phyloP scores from a whole-genome alignment of 2,329 filamentous ascomycete genomes.

The Colletotrichum navitas region DNA sequence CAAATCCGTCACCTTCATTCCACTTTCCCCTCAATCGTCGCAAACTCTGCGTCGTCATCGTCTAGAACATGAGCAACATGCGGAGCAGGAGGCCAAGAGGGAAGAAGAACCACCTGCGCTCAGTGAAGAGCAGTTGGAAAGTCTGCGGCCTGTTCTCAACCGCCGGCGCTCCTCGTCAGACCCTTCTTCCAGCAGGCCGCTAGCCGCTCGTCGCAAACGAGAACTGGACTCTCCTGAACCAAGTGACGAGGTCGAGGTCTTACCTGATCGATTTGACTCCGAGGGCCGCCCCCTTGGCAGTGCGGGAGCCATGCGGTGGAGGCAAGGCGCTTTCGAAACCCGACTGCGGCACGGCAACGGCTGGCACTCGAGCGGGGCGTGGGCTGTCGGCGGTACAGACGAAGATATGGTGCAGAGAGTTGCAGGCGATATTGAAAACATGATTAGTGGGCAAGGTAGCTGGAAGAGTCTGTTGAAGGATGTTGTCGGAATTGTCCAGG shows the following conservation, averaged over 20 bases:
- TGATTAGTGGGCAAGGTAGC: constrained; percentile 49
- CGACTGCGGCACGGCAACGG: constrained; percentile 50
- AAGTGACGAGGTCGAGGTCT: constrained; percentile 56
- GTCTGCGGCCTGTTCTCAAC: constrained; percentile 38
- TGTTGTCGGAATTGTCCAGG: constrained; percentile 46
- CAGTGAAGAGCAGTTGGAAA: constrained; percentile 40
- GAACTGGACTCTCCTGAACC: constrained; percentile 45
- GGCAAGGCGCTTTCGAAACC: constrained; percentile 59
- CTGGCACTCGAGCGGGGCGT: constrained; percentile 56
- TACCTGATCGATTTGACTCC: constrained; percentile 63
- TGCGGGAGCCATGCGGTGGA: constrained; percentile 46
- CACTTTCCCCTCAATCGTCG: constrained; percentile 63
- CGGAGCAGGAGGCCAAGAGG: constrained; percentile 40
- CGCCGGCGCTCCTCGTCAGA: constrained; percentile 51
- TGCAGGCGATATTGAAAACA: constrained; percentile 52
- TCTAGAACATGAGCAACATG: constrained; percentile 50
- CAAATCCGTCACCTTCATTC: constrained; percentile 62
- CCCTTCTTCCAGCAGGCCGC: constrained; percentile 50
- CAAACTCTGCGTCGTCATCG: constrained; percentile 59
- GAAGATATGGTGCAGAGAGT: constrained; percentile 55
- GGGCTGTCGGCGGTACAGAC: constrained; percentile 61
- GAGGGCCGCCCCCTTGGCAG: constrained; percentile 57
- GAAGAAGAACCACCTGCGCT: constrained; percentile 34
- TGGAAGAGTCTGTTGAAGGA: constrained; percentile 51
- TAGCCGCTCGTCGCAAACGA: constrained; percentile 45